Conservation (phyloP, 1,139 yeast species). For the Taiozyma sp. region DNA sequence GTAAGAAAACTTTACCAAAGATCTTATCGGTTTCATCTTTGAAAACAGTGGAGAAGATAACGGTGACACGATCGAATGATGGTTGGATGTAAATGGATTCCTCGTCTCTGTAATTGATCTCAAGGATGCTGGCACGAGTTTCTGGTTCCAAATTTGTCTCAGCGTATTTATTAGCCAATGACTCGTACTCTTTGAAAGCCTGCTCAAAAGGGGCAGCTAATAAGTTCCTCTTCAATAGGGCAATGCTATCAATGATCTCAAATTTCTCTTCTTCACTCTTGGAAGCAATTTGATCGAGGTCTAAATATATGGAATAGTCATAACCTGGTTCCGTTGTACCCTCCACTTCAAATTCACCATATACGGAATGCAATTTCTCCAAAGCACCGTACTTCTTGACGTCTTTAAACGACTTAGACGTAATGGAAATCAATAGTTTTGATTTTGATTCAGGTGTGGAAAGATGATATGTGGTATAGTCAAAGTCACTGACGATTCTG, state of each 20-base stretch:
- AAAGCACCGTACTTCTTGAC: constrained; percentile 61
- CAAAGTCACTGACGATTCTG: constrained; percentile 90
- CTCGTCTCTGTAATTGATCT: constrained; percentile 84
- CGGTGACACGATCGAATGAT: constrained; percentile 93
- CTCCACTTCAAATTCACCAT: constrained; percentile 33
- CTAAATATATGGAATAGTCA: constrained; percentile 71
- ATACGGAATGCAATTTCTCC: constrained; percentile 35
- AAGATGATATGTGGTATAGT: constrained; percentile 89
- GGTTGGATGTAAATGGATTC: constrained; percentile 91
- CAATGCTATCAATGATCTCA: constrained; percentile 54
- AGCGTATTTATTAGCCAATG: constrained; percentile 52
- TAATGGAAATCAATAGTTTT: constrained; percentile 60
- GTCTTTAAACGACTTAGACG: constrained; percentile 74
- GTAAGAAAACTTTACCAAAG: constrained; percentile 91
- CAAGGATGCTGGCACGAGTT: constrained; percentile 55
- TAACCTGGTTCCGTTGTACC: constrained; percentile 65
- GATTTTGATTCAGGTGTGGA: constrained; percentile 74
- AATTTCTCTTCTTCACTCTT: constrained; percentile 40
- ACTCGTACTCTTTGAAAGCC: constrained; percentile 77
- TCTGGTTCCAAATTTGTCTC: constrained; percentile 40
- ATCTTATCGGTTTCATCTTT: constrained; percentile 96
- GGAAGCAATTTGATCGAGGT: constrained; percentile 38
- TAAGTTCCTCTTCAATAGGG: constrained; percentile 77
- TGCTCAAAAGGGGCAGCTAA: constrained; percentile 90
- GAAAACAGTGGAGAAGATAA: constrained; percentile 88